Base-by-base conservation (phyloP, 306 rosid genomes). In the Nissolia schottii region DNA sequence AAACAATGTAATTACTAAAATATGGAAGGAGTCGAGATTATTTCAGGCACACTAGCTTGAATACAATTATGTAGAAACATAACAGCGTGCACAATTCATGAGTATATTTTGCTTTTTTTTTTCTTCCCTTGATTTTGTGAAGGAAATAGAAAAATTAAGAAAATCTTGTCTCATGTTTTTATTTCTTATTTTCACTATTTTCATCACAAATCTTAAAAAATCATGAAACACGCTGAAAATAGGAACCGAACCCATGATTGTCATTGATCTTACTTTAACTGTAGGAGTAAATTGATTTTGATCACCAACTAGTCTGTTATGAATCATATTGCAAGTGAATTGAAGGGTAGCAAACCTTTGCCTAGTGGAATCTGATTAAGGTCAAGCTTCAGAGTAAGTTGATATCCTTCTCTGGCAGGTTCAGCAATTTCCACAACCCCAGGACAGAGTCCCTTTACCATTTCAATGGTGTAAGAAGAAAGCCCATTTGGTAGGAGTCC, bases 331-430 rank as follows among this genome's bases (percentile, higher is more conserved):
- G 38, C 25, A 38, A 73, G 10, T 16, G 10, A 74, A 23, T 32
- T 69, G 68, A 48, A 57, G 70, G 54, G 46, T 58, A 56, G 11
- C 70, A 53, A 43, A 94, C 99, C 99, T 82, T 87, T 89, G 58
- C 53, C 69, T 24, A 2, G 68, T 2, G 87, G 82, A 72, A 91
- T 89, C 72, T 76, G 84, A 16, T 84, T 28, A 28, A 91, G 82
- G 70, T 86, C 70, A 63, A 94, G 86, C 75, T 74, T 80, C 7
- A 91, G 76, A 68, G 97, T 91, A 43, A 91, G 89, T 58, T 84
- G 91, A 81, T 77, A 87, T 76, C 97, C 96, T 79, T 83, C 85
- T 76, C 50, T 87, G 63, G 92, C 64, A 70, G 95, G 88, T 64
- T 89, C 91, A 61, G 70, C 69, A 69, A 91, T 79, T 62, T 80